A percentile compares a stretch with the other conserved stretches of the same genome.
Evolutionary conservation across 169 alveolate genomes (phyloP).

Genomic region (Plasmodium coatneyi): DNA sequence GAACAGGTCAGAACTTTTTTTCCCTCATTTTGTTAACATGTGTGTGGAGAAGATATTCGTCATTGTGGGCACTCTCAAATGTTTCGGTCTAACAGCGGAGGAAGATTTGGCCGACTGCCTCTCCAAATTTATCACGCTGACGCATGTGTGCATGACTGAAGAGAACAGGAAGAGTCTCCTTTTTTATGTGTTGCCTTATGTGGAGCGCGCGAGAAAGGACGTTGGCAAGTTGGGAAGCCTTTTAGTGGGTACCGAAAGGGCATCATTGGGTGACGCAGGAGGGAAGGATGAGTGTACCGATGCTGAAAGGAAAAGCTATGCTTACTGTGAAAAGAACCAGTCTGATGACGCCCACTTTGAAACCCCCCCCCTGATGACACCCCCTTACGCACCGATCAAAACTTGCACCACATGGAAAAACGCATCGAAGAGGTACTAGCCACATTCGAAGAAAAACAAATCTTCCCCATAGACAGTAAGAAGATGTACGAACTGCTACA

Average conservation of each 20-base stretch:
- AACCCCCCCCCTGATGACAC: background rate
- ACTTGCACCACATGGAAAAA: background rate
- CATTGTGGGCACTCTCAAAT: conserved; percentile 35
- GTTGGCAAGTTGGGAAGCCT: background rate
- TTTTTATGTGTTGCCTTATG: conserved; percentile 39
- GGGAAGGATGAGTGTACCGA: background rate
- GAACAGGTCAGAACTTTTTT: conserved; percentile 9
- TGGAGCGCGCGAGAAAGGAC: background rate
- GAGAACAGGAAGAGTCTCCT: conserved; percentile 45
- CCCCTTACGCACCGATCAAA: background rate
- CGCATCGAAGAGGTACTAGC: background rate
- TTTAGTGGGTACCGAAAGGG: background rate
- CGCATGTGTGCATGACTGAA: conserved; percentile 16
- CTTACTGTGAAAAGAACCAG: background rate
- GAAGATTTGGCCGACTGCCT: conserved; percentile 37
- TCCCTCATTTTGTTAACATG: conserved; percentile 37
- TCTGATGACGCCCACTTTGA: background rate
- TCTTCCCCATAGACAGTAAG: conserved; percentile 1
- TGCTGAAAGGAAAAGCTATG: background rate
- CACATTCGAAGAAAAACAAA: conserved; percentile 11
- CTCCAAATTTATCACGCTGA: conserved; percentile 17
- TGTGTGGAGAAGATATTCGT: conserved; percentile 35
- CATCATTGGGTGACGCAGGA: background rate
- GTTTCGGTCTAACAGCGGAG: conserved; percentile 10
- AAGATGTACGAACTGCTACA: conserved; percentile 3